Evolutionary conservation across 148 eudicot species (phyloP).

Genomic region (Fallopia convolvulus): DNA sequence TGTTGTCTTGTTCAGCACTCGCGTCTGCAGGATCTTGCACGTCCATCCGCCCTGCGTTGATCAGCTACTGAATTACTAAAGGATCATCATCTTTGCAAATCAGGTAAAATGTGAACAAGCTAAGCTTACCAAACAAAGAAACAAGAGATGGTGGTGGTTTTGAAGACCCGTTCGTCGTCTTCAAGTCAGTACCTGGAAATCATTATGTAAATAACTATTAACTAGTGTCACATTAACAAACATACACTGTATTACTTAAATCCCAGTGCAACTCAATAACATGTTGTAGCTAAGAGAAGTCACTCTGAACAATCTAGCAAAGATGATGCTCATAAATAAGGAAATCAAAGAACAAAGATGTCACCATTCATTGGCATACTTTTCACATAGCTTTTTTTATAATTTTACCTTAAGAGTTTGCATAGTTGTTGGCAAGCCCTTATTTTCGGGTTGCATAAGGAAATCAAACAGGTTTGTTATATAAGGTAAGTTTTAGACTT

Average conservation of each 20-base stretch:
- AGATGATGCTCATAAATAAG: neutral
- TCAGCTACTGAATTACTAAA: too few relatives aligned
- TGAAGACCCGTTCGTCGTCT: slow-evolving; percentile 29
- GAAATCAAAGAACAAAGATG: neutral
- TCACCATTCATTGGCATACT: neutral
- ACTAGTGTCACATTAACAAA: neutral
- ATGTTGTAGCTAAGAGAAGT: neutral
- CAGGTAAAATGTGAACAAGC: neutral
- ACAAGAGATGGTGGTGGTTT: slow-evolving; percentile 45
- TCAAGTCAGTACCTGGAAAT: slow-evolving; percentile 32
- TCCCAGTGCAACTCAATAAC: neutral
- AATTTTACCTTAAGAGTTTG: neutral
- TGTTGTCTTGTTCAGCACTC: neutral
- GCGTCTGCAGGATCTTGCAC: slow-evolving; percentile 5
- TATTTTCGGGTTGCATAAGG: too few relatives aligned
- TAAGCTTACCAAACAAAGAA: slow-evolving; percentile 50
- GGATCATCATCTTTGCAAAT: too few relatives aligned
- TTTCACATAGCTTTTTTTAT: neutral
- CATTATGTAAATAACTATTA: neutral
- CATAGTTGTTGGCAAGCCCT: too few relatives aligned
- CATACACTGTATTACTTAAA: neutral
- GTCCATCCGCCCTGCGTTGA: neutral
- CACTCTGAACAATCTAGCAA: neutral
- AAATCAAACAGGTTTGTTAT: too few relatives aligned
- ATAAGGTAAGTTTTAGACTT: too few relatives aligned